Evolutionary conservation across 148 eudicot species (phyloP).

Genomic region (Nepenthes mirabilis): DNA sequence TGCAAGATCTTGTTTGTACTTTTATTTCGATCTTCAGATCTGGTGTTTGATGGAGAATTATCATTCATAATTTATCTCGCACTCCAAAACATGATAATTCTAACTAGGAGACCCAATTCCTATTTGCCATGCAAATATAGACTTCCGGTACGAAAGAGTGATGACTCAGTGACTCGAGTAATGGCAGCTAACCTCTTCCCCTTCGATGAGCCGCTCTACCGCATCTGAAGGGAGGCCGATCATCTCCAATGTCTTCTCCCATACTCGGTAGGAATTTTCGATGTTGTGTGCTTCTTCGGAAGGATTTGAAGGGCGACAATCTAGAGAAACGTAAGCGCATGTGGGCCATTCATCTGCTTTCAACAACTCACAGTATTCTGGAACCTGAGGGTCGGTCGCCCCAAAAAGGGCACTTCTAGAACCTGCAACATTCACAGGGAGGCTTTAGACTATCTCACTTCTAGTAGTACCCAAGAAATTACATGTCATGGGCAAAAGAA

Average conservation of each 20-base stretch:
- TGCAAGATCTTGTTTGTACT: no score
- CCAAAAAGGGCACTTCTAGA: constrained; percentile 90
- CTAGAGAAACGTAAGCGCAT: constrained; percentile 73
- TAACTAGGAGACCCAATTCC: no score
- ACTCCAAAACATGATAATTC: no score
- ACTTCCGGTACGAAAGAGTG: no score
- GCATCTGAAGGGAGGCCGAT: constrained; percentile 73
- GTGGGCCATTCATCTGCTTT: constrained; percentile 92
- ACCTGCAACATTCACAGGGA: constrained; percentile 29
- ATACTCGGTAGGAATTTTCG: constrained; percentile 51
- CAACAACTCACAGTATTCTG: constrained; percentile 69
- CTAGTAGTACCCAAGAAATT: neutral
- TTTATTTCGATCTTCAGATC: no score
- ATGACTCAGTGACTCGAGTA: neutral
- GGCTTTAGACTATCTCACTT: neutral
- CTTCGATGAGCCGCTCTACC: constrained; percentile 74
- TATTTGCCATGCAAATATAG: no score
- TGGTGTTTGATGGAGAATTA: no score
- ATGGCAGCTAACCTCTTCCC: constrained; percentile 55
- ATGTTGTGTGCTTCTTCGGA: constrained; percentile 83
- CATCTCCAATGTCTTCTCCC: constrained; percentile 90
- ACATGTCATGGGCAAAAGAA: neutral
- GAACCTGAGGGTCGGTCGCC: constrained; percentile 90
- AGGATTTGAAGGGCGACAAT: constrained; percentile 87
- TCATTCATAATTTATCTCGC: no score